These are phyloP conservation scores for Pichia sp. DNA, from an alignment of 1,139 yeast genomes.

Conservation along the genomic window DNA sequence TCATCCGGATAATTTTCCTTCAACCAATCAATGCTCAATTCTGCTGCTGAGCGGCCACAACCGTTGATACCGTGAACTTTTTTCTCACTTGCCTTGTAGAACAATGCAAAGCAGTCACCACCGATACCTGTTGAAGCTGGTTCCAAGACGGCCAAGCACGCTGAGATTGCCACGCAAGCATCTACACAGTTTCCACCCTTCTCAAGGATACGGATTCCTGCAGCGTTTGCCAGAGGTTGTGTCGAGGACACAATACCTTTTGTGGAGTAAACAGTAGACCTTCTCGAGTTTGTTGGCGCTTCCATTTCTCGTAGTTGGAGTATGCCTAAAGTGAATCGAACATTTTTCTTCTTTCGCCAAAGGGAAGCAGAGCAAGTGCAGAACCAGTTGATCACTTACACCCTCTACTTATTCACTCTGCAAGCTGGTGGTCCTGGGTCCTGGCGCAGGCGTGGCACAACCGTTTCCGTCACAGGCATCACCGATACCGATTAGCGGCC, in stretches of 20 bases:
- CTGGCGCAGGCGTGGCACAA: no score
- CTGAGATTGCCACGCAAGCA: constrained; percentile 78
- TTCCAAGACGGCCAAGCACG: constrained; percentile 67
- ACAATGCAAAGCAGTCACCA: constrained; percentile 74
- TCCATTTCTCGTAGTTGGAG: constrained; percentile 6
- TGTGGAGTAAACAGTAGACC: constrained; percentile 73
- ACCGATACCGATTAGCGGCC: no score
- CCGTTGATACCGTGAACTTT: constrained; percentile 69
- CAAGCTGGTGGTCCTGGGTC: no score
- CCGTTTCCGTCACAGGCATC: no score
- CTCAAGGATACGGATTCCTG: constrained; percentile 61
- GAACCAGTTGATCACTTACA: no score
- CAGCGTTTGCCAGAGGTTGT: constrained; percentile 74
- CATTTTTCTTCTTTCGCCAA: no score
- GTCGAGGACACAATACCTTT: constrained; percentile 73
- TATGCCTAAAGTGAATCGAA: background rate
- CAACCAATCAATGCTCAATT: constrained; percentile 48
- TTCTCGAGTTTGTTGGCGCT: constrained; percentile 43
- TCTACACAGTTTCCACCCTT: constrained; percentile 78
- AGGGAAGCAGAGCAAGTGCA: no score
- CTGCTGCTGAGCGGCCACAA: constrained; percentile 64
- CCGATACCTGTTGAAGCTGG: constrained; percentile 81
- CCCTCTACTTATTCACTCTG: no score
- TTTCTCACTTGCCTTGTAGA: constrained; percentile 47
- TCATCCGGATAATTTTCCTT: constrained; percentile 34